Percentiles rank a stretch among this genome's conserved stretches.
phyloP scores from a whole-genome alignment of 345 rosid species.

The Populus euphratica region DNA sequence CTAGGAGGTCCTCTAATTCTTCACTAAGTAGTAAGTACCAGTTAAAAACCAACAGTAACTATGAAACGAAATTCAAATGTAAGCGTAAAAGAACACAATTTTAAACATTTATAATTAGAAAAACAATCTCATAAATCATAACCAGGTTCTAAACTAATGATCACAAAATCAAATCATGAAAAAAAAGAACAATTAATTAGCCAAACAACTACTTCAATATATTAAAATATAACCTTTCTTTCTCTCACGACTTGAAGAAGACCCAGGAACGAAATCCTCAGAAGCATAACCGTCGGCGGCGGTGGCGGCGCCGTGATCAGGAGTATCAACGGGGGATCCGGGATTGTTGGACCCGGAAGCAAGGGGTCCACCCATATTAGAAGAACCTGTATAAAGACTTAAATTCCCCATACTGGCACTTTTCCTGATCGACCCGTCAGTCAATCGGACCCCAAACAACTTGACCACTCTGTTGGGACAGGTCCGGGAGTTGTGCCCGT shows the following conservation, averaged over 20 bases:
- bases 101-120: neutral
- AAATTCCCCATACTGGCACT: constrained; percentile 37
- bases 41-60: neutral
- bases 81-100: neutral
- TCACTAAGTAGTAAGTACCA: too few relatives aligned
- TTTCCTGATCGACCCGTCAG: constrained; percentile 49
- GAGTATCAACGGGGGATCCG: constrained; percentile 59
- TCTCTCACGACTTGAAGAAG: constrained; percentile 85
- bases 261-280: constrained; percentile 91
- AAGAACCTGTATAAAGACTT: constrained; percentile 24
- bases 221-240: constrained; percentile 63
- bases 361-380: constrained; percentile 12
- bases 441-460: constrained; percentile 34
- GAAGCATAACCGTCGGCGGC: constrained; percentile 84
- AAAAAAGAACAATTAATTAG: neutral
- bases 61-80: neutral
- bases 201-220: neutral
- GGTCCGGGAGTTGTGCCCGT: constrained; percentile 36
- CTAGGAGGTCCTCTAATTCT: neutral
- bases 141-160: neutral
- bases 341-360: constrained; percentile 43
- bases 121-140: neutral
- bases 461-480: constrained; percentile 35
- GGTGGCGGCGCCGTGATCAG: constrained; percentile 56
- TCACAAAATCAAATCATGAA: neutral